Conservation (phyloP, 352 stramenopile species). For the Nothophytophthora sp. region DNA sequence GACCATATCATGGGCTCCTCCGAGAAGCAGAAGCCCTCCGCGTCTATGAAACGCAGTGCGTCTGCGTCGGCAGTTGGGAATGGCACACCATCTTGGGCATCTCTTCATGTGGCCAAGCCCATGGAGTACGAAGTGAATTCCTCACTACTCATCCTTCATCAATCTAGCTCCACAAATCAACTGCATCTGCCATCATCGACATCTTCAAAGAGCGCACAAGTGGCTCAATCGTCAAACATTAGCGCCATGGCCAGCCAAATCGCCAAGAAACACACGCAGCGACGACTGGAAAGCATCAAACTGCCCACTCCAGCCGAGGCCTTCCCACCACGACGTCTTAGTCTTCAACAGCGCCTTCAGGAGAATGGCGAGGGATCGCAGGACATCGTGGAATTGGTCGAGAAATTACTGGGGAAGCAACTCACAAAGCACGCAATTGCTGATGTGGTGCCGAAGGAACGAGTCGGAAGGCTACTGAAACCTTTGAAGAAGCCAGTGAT, state of each 20-base stretch:
- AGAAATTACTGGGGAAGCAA: slow-evolving; percentile 24
- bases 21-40: slow-evolving; percentile 10
- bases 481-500: slow-evolving; percentile 53
- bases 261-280: slow-evolving; percentile 57
- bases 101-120: slow-evolving; percentile 42
- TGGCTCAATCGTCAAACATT: slow-evolving; percentile 21
- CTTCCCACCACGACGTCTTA: slow-evolving; percentile 31
- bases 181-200: slow-evolving; percentile 24
- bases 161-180: slow-evolving; percentile 31
- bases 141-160: slow-evolving; percentile 53
- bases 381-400: slow-evolving; percentile 19
- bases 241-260: slow-evolving; percentile 28
- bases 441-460: slow-evolving; percentile 46
- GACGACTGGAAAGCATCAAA: slow-evolving; percentile 54
- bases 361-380: slow-evolving; percentile 12
- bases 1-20: slow-evolving; percentile 19
- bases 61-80: slow-evolving; percentile 21
- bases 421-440: slow-evolving; percentile 14
- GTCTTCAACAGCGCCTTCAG: slow-evolving; percentile 10
- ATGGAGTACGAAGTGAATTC: slow-evolving; percentile 66
- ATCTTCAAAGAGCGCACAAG: slow-evolving; percentile 8
- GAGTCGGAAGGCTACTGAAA: slow-evolving; percentile 44
- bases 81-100: slow-evolving; percentile 43
- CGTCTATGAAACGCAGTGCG: slow-evolving; percentile 24
- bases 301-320: slow-evolving; percentile 37